phyloP scores from a whole-genome alignment of 495 filamentous ascomycete genomes.

The Bacidia rubella region DNA sequence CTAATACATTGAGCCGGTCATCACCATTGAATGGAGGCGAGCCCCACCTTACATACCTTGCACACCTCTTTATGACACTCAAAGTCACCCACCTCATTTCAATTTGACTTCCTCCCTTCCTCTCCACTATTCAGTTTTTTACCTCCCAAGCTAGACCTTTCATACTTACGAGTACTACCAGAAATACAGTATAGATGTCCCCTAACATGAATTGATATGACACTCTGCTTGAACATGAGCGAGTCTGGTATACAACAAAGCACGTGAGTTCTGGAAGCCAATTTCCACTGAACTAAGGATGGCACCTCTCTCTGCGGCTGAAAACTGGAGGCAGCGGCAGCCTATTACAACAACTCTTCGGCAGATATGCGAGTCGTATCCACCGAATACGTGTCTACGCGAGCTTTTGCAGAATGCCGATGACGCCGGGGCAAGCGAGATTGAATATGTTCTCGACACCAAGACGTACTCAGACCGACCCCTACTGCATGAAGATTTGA shows the following conservation, averaged over 20 bases:
- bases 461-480: constrained; percentile 7
- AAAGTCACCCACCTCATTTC: neutral
- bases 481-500: constrained; percentile 22
- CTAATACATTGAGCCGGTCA: too few relatives aligned
- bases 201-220: too few relatives aligned
- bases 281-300: neutral
- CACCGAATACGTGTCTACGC: constrained; percentile 12
- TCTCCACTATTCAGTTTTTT: neutral
- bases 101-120: neutral
- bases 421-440: constrained; percentile 13
- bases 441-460: constrained; percentile 16
- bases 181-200: too few relatives aligned
- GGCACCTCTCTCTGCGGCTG: constrained; percentile 3
- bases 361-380: constrained; percentile 14
- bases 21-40: too few relatives aligned
- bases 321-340: constrained; percentile 5
- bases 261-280: too few relatives aligned
- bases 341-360: constrained; percentile 12
- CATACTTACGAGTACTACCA: too few relatives aligned
- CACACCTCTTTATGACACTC: too few relatives aligned
- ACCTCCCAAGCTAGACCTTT: too few relatives aligned
- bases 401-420: constrained; percentile 18
- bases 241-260: too few relatives aligned
- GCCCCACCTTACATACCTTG: too few relatives aligned
- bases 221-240: too few relatives aligned